Evolutionary conservation across 768 basidiomycete genomes (phyloP).

Genomic region (Lactarius sanguifluus): DNA sequence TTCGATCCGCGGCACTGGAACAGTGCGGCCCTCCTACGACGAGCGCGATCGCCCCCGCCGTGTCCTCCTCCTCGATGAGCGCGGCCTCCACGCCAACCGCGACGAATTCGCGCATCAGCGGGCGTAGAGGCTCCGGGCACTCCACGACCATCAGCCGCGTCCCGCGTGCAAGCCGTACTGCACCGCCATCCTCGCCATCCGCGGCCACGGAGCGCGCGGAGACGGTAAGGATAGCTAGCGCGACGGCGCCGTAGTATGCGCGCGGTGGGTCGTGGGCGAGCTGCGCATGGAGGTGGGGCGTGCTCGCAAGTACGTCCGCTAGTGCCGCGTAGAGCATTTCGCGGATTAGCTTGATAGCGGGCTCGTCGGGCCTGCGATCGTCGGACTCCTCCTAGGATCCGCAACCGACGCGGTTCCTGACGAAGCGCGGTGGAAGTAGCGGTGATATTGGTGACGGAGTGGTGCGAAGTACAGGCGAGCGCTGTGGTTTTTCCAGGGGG

Average conservation of each 20-base stretch:
- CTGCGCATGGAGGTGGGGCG: constrained; percentile 52
- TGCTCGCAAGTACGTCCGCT: constrained; percentile 62
- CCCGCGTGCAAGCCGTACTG: constrained; percentile 36
- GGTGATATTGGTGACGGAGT: neutral
- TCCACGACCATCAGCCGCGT: constrained; percentile 51
- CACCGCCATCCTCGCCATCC: constrained; percentile 39
- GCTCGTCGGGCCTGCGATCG: constrained; percentile 40
- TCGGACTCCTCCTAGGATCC: constrained; percentile 25
- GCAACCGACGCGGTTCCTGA: too few species aligned
- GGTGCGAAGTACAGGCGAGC: neutral
- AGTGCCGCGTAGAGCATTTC: constrained; percentile 85
- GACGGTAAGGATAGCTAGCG: constrained; percentile 70
- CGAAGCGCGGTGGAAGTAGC: too few species aligned
- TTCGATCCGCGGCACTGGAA: constrained; percentile 53
- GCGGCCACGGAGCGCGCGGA: constrained; percentile 50
- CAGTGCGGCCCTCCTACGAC: constrained; percentile 39
- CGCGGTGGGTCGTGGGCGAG: constrained; percentile 64
- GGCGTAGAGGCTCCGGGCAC: constrained; percentile 61
- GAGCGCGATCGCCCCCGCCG: constrained; percentile 48
- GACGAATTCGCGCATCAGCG: constrained; percentile 68
- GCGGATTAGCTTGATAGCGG: constrained; percentile 78
- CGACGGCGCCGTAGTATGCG: constrained; percentile 78
- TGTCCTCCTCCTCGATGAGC: constrained; percentile 57
- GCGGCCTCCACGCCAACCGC: constrained; percentile 52
- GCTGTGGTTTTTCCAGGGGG: neutral